Base-by-base conservation (phyloP, 2,329 filamentous ascomycete species). In the Exophiala alcalophila region DNA sequence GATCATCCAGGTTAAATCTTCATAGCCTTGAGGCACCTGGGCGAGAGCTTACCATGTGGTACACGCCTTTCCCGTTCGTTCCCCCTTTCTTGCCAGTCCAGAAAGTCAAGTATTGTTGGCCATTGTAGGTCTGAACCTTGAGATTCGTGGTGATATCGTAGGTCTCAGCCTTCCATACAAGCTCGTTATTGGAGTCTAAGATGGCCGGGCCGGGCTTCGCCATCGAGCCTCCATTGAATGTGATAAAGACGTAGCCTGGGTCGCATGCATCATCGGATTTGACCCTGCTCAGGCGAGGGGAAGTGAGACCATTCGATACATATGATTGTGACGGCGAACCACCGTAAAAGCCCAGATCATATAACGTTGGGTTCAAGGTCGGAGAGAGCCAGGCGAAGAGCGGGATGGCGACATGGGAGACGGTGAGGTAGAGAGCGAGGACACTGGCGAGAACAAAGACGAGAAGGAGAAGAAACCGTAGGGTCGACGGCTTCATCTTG, bases 11-110 rank as follows among this genome's bases (percentile, higher is more conserved):
- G n/a, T 27, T 16, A 12, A 20, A 40, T 25, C 20, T 30, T 21
- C 23, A 6, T n/a, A 15, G 3, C 11, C n/a, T 5, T 19, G 21
- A 42, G 19, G 27, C 25, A 34, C 3, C 54, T 18, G 21, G 31
- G 39, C 59, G 46, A 53, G 67, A 69, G 36, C 42, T 45, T 21
- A 45, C 42, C 71, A 76, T 70, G 40, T 70, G 66, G 44, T 71
- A 70, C 29, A 59, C 58, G 4, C 72, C 72, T 15, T 64, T 61
- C 1, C 72, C 72, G 51, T 73, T 69, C 2, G 69, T 71, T 2
- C 64, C 64, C n/a, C 68, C 65, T 21, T 68, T 63, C 50, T 70
- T 65, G 11, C 71, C 71, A n/a, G 66, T 60, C 70, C 70, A 73
- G 51, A 72, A 74, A 0, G 69, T 72, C 37, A 74, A 51, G 55